Base-by-base conservation (phyloP, 1,284 basidiomycete species). In the Phenoliferia sp. region DNA sequence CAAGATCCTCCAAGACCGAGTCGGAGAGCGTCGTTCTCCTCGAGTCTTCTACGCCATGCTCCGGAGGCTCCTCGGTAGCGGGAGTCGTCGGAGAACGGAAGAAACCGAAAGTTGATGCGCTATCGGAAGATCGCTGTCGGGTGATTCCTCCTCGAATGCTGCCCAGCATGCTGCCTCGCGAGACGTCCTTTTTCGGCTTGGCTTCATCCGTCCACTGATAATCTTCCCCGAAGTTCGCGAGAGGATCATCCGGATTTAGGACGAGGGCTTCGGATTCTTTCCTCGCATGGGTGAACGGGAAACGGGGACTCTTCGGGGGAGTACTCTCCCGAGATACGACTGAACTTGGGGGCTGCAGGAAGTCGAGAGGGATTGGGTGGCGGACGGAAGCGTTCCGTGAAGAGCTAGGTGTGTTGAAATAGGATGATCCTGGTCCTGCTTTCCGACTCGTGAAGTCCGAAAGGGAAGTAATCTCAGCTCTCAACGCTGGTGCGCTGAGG, bases 401-500 rank as follows among this genome's bases (percentile, higher is more conserved):
- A 44, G 31, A 22, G 17, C 56, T 15, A 3, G 32, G 33, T 28
- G 52, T 19, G 59, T n/a, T 3, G 59, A 33, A 55, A 39, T 34
- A 29, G 17, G 31, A 6, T 29, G 59, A 32, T n/a, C n/a, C n/a
- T 9, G 59, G 19, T n/a, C 15, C 17, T 19, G 59, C 52, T 22
- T 19, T 59, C 62, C 68, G 10, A 56, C 22, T 2, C 63, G 62
- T 5, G 57, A 64, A 6, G 57, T 35, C 3, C 59, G 57, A 35
- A 28, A 35, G 16, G 6, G 61, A 5, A 19, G 39, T 31, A 29
- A 66, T 60, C n/a, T 65, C 48, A 29, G 63, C 67, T 32, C 64
- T 57, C 48, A 71, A 73, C 1, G 62, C 31, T 0, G 39, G 55
- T 19, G 66, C 57, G 35, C 64, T 67, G 36, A 73, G 66, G 10